Conservation (phyloP, 2,329 filamentous ascomycete genomes). For the Aspergillus novoparasiticus region DNA sequence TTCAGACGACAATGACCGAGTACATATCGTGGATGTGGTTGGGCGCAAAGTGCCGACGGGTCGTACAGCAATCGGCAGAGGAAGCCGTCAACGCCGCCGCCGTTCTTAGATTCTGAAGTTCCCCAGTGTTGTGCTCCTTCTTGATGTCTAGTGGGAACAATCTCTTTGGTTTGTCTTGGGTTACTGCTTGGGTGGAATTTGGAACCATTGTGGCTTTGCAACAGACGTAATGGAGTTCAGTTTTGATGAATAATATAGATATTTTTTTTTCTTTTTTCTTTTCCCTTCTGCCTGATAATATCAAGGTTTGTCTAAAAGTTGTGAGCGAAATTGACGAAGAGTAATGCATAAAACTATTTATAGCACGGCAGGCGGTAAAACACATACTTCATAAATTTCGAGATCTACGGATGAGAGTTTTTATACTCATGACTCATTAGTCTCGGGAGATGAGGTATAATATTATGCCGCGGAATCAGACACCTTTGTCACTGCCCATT, state of each 20-base stretch:
- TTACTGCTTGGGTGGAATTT: constrained; percentile 7
- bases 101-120: constrained; percentile 20
- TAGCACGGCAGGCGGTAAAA: not conserved
- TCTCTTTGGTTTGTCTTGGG: constrained; percentile 10
- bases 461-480: too few relatives aligned
- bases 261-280: not conserved
- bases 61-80: constrained; percentile 21
- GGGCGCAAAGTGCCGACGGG: constrained; percentile 28
- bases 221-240: constrained; percentile 16
- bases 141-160: constrained; percentile 6
- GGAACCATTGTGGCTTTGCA: constrained; percentile 11
- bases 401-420: not conserved
- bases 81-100: constrained; percentile 29
- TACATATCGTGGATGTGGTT: constrained; percentile 35
- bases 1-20: constrained; percentile 32
- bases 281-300: constrained; percentile 3
- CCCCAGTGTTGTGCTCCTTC: constrained; percentile 8
- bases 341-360: not conserved
- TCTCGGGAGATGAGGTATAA: not conserved
- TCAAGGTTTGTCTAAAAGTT: not conserved
- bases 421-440: not conserved
- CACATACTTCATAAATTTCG: not conserved
- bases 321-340: not conserved
- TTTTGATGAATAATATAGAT: constrained; percentile 3
- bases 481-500: not conserved